phyloP scores from a whole-genome alignment of 169 alveolate species.

The Theileria annulata region DNA sequence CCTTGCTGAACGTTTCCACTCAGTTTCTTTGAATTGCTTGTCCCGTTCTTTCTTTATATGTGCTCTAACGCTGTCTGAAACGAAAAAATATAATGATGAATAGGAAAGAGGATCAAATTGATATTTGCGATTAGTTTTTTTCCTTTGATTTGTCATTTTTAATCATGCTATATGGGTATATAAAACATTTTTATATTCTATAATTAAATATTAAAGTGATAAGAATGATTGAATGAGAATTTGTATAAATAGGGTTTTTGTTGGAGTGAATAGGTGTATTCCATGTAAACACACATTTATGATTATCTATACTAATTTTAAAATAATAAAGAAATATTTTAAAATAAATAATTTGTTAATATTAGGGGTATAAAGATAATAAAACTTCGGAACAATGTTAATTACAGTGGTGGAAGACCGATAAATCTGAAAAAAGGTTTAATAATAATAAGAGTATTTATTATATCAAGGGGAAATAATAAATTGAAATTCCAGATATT shows the following conservation, averaged over 20 bases:
- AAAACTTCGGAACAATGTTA: neutral
- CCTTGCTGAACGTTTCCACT: conserved; percentile 1
- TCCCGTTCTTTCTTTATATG: conserved; percentile 10
- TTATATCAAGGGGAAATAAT: neutral
- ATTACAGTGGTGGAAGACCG: neutral
- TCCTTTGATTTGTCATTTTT: conserved; percentile 10
- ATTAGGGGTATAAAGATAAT: neutral
- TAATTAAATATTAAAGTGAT: neutral
- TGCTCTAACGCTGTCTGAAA: conserved; percentile 46
- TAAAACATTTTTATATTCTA: neutral
- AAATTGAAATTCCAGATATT: neutral
- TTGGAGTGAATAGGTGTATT: neutral
- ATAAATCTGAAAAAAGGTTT: neutral
- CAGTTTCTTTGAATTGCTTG: neutral
- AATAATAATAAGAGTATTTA: neutral
- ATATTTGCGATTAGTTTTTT: conserved; percentile 42
- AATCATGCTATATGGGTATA: neutral
- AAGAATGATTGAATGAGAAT: neutral
- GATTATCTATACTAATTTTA: neutral
- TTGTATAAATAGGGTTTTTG: conserved; percentile 2
- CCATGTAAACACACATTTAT: conserved; percentile 2
- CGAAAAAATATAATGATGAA: conserved; percentile 37
- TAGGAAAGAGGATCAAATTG: conserved; percentile 57
- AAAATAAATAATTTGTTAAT: neutral
- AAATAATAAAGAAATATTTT: neutral